Evolutionary conservation across 78 protist genomes (phyloP), one percentile per base, ranked within the genome.

Genomic region (Cavenderia fasciculata): DNA sequence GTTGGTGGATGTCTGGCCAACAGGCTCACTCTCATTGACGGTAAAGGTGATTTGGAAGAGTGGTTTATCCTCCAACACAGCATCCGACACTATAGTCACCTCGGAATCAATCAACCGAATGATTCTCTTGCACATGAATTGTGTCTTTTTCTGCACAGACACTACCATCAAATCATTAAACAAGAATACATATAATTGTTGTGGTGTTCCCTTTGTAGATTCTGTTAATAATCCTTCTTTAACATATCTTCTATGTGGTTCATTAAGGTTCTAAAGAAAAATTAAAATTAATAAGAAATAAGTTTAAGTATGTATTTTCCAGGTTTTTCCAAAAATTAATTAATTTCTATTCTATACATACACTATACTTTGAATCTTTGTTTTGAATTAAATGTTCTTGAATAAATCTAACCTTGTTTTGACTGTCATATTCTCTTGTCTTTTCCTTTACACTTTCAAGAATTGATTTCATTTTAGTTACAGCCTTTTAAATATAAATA

Each of bases 161-260:
- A 66, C 34, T 11, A 66, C 44, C 25, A 79, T 34, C 1, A 79
- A 38, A 66, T 79, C 88, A 38, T 79, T 79, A 23, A 79, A 79
- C 4, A 79, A 29, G 88, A 79, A 79, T 41, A 74, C 62, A 54
- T 79, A 38, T 18, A 63, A 66, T 65, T 63, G 88, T 18, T 34
- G 62, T 2, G 43, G 18, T 2, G 59, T 36, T 23, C 29, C 14
- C 14, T 43, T 61, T n/a, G 44, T 10, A 33, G 31, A 29, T n/a
- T 79, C 88, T 27, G 65, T 52, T 14, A 79, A 29, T 10, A 29
- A 0, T 52, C 88, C 88, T 29, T 79, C 88, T 52, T 68, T 63
- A 7, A 79, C 56, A 52, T 79, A 79, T 49, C 88, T 47, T 79
- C 88, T 79, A 66, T 79, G 88, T 79, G 88, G 88, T 40, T 63